These are phyloP conservation scores for Pythium monospermum DNA, from an alignment of 352 stramenopile genomes.

Conservation along the genomic window DNA sequence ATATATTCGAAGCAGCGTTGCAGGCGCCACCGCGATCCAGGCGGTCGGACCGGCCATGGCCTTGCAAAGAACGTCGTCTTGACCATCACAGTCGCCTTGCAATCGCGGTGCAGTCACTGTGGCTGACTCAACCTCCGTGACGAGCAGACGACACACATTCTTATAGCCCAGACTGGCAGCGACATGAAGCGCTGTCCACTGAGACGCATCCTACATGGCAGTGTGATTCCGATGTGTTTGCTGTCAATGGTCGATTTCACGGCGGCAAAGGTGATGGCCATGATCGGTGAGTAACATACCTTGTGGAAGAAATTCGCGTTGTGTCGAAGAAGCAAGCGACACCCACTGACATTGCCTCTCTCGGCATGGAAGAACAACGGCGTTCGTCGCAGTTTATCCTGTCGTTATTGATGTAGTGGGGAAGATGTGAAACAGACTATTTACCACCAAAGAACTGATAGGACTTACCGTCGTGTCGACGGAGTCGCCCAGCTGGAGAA, in stretches of 20 bases:
- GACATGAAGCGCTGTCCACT: constrained; percentile 40
- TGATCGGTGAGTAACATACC: no score
- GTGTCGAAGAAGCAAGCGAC: constrained; percentile 31
- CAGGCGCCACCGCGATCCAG: constrained; percentile 39
- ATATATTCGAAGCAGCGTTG: constrained; percentile 43
- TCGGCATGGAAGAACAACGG: constrained; percentile 44
- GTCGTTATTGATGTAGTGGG: no score
- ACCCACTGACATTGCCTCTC: constrained; percentile 36
- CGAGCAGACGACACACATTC: constrained; percentile 31
- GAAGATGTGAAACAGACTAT: no score
- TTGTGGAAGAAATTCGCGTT: constrained; percentile 38
- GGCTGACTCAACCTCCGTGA: background rate
- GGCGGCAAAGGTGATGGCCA: no score
- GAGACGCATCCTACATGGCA: constrained; percentile 39
- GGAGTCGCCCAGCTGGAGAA: constrained; percentile 24
- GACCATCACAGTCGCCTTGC: background rate
- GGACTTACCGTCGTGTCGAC: constrained; percentile 9
- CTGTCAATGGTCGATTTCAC: no score
- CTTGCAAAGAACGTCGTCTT: constrained; percentile 3
- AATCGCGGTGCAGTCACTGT: no score
- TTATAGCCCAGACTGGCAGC: constrained; percentile 37
- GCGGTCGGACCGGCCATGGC: background rate
- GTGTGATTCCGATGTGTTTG: no score
- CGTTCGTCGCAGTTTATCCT: constrained; percentile 42
- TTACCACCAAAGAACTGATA: no score